A percentile compares a stretch with the other conserved stretches of the same genome.
phyloP scores from a whole-genome alignment of 2,329 filamentous ascomycete genomes.

The Aspergillus sp. region DNA sequence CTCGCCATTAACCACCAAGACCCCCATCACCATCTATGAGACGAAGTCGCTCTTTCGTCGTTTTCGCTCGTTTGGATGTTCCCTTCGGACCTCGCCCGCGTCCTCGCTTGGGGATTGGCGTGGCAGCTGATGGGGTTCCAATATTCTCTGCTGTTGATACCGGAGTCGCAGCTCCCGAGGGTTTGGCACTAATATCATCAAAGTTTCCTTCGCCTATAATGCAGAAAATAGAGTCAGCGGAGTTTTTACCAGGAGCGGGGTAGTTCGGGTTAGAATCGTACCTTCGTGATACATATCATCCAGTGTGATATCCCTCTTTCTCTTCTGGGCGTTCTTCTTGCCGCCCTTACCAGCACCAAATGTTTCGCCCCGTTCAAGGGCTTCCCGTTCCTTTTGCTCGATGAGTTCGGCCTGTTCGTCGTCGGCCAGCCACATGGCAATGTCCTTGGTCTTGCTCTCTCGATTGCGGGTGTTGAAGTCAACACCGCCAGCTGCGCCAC shows the following conservation, averaged over 20 bases:
- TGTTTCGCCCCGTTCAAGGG: conserved; percentile 70
- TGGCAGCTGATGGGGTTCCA: conserved; percentile 39
- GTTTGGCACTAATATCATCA: conserved; percentile 80
- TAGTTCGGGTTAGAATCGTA: conserved; percentile 57
- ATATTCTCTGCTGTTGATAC: conserved; percentile 60
- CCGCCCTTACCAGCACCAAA: conserved; percentile 64
- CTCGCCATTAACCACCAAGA: conserved; percentile 27
- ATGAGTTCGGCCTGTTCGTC: conserved; percentile 95
- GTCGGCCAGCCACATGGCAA: conserved; percentile 97
- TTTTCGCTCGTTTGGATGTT: conserved; percentile 65
- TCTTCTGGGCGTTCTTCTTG: conserved; percentile 64
- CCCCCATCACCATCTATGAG: conserved; percentile 51
- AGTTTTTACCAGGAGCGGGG: not conserved
- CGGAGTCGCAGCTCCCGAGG: conserved; percentile 84
- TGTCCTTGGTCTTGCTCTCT: conserved; percentile 96
- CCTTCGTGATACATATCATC: conserved; percentile 99
- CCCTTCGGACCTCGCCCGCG: conserved; percentile 59
- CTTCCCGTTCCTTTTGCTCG: conserved; percentile 87
- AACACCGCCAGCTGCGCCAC: conserved; percentile 78
- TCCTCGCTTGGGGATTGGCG: conserved; percentile 60
- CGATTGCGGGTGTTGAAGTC: conserved; percentile 93
- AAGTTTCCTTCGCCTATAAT: conserved; percentile 88
- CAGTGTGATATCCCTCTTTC: conserved; percentile 65
- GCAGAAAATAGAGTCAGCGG: conserved; percentile 15
- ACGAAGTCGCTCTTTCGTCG: conserved; percentile 56